Evolutionary conservation across 495 filamentous ascomycete species (phyloP), one percentile per base, ranked within the genome.

Genomic region (Daldinia childiae): DNA sequence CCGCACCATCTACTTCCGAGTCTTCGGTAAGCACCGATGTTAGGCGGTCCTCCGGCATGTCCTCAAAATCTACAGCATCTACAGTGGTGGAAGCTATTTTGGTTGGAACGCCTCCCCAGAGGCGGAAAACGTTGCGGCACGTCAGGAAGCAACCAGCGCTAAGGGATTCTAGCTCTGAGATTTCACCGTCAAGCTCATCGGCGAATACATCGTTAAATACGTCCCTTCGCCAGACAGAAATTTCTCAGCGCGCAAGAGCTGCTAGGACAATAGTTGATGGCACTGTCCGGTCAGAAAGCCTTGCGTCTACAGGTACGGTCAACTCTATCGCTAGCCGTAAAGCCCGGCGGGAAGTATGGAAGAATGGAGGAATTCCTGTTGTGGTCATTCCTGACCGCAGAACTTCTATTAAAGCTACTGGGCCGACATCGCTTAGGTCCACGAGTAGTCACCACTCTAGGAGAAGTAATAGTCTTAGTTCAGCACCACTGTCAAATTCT

Each of bases 61-160:
- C 92, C 11, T 83, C 80, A 21, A 83, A 76, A 56, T 87, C 85
- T 55, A 86, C 83, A 6, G 83, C 86, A 8, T 93, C 91, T 4
- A 93, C 91, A 0, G 78, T 89, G 4, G 85, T 93, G 15, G 90
- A 91, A 78, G 91, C 88, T 11, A 86, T 92, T 77, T 84, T 93
- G 27, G 86, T 93, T 38, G 89, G 91, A 55, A 81, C 83, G 4
- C 82, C 85, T 4, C 88, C 87, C 45, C 82, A 81, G 62, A 84
- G 86, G 52, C 81, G 81, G 14, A 84, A 86, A 69, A 89, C 86
- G 27, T 80, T 94, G 61, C 88, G 92, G 54, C 92, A 93, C 75
- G 88, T 87, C 24, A 88, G 87, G 71, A 93, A 93, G 63, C 81
- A 84, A 54, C 74, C 73, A 8, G 73, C 77, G 8, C 75, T 88